Evolutionary conservation across 78 protist species (phyloP).

Genomic region (Acrasis kona): DNA sequence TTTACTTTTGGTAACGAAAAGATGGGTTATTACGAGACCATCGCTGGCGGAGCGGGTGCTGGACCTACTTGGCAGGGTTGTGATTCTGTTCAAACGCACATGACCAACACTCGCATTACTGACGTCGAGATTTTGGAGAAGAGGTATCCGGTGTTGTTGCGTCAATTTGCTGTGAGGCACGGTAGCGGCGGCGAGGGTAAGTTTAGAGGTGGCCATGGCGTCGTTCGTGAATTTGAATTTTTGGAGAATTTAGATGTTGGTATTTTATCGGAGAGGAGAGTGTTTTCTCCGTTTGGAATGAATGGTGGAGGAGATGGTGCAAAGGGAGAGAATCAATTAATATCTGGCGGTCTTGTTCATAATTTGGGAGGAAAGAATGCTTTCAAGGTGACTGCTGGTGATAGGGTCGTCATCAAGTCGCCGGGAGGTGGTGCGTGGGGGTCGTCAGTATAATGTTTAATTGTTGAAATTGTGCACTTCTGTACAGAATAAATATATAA

Average conservation of each 20-base stretch:
- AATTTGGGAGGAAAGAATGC: conserved; percentile 72
- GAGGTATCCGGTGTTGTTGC: conserved; percentile 68
- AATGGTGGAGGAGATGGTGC: conserved; percentile 68
- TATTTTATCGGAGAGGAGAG: conserved; percentile 27
- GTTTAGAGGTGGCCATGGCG: conserved; percentile 83
- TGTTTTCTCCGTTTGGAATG: conserved; percentile 59
- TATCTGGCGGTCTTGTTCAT: conserved; percentile 21
- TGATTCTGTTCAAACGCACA: conserved; percentile 86
- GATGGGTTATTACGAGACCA: conserved; percentile 89
- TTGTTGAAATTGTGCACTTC: too few relatives aligned
- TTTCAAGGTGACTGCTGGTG: conserved; percentile 38
- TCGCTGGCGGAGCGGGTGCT: conserved; percentile 95
- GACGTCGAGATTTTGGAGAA: conserved; percentile 90
- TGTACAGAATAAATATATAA: too few relatives aligned
- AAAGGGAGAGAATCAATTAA: conserved; percentile 59
- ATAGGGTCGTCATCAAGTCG: conserved; percentile 37
- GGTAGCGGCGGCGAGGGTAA: conserved; percentile 84
- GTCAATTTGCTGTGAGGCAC: conserved; percentile 50
- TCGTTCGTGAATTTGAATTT: conserved; percentile 64
- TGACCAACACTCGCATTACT: conserved; percentile 89
- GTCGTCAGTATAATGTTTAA: too few relatives aligned
- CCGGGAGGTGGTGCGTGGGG: conserved; percentile 86
- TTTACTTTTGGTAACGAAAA: conserved; percentile 82
- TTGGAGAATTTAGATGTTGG: not conserved
- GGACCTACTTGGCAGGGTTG: conserved; percentile 73